Conservation (phyloP, 2,329 filamentous ascomycete genomes). For the Ophiostoma triangulosporum region DNA sequence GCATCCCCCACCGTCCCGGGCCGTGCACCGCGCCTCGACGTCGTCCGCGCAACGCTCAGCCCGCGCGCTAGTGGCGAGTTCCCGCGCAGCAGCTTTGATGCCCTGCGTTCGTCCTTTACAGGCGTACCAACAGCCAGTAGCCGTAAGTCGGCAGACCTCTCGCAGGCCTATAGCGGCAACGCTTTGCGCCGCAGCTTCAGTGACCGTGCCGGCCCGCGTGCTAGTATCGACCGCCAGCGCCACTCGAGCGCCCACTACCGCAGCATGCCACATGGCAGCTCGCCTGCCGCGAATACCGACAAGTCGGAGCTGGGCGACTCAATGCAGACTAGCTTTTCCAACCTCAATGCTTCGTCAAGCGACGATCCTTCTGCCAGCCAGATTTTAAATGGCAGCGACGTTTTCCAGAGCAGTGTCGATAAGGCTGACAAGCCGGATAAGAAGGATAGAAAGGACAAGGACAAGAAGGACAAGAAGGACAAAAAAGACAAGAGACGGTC, state of each 20-base stretch:
- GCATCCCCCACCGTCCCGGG: not conserved
- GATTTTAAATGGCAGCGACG: constrained; percentile 73
- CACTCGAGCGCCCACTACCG: not conserved
- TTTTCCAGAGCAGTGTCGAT: constrained; percentile 63
- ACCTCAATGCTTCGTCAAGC: constrained; percentile 51
- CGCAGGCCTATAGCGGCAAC: constrained; percentile 27
- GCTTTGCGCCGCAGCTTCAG: constrained; percentile 50
- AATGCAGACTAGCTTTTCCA: constrained; percentile 46
- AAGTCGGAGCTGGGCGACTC: constrained; percentile 43
- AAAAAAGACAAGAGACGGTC: not conserved
- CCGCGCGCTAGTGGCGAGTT: constrained; percentile 42
- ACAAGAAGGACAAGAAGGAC: not conserved
- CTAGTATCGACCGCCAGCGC: constrained; percentile 29
- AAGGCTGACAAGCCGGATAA: not conserved
- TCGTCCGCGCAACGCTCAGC: constrained; percentile 50
- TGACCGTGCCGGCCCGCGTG: constrained; percentile 36
- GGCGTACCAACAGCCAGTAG: constrained; percentile 14
- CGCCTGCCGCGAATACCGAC: not conserved
- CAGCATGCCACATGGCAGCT: not conserved
- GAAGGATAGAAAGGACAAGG: not conserved
- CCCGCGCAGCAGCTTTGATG: constrained; percentile 40
- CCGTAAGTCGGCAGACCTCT: constrained; percentile 37
- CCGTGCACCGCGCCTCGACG: constrained; percentile 34
- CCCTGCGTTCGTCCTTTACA: constrained; percentile 26
- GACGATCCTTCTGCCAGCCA: constrained; percentile 83